Conservation (phyloP, 148 eudicot genomes). For the Chenopodium album region DNA sequence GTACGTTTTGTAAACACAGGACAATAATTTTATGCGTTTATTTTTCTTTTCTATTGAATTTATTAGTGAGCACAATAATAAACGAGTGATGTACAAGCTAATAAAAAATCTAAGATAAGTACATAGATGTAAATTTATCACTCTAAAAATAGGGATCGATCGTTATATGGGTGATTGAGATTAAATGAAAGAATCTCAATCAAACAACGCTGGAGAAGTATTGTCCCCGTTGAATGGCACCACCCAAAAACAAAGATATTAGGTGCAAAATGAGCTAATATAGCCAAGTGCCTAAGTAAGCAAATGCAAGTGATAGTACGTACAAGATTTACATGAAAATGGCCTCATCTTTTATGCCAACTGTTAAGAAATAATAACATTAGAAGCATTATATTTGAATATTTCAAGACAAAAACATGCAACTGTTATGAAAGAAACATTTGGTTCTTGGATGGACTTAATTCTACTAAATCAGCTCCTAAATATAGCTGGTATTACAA, state of each 20-base stretch:
- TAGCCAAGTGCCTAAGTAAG: neutral
- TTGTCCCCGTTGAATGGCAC: neutral
- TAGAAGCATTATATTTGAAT: neutral
- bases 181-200: neutral
- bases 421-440: constrained; percentile 3
- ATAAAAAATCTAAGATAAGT: no score
- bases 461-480: neutral
- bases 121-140: no score
- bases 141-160: no score
- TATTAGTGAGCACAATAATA: no score
- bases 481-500: neutral
- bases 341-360: neutral
- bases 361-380: neutral
- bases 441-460: neutral
- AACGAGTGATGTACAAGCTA: no score
- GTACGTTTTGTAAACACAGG: no score
- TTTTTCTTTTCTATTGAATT: no score
- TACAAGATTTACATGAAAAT: neutral
- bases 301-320: neutral
- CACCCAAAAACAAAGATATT: neutral
- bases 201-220: neutral
- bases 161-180: no score
- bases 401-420: neutral
- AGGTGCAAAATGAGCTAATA: no score
- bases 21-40: no score